phyloP scores from a whole-genome alignment of 305 asterid species.

The Fraxinus ornus region DNA sequence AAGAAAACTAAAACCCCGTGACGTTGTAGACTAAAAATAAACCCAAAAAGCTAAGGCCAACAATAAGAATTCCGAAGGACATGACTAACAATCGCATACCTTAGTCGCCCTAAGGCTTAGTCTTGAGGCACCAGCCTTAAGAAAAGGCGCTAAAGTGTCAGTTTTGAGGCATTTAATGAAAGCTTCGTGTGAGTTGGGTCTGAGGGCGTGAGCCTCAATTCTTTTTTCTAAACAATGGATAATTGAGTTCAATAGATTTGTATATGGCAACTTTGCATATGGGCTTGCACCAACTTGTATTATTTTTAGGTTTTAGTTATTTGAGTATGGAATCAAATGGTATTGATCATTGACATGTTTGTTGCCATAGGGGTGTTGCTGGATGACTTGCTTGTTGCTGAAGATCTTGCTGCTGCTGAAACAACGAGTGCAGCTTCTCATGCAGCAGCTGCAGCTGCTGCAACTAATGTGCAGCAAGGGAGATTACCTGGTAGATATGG shows the following conservation, averaged over 20 bases:
- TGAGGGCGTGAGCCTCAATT: background rate
- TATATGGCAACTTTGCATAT: background rate
- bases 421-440: conserved; percentile 90
- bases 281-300: background rate
- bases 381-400: conserved; percentile 95
- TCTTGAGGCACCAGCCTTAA: background rate
- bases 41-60: background rate
- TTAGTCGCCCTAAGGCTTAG: background rate
- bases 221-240: background rate
- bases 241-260: background rate
- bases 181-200: background rate
- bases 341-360: conserved; percentile 21
- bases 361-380: conserved; percentile 69
- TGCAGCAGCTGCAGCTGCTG: conserved; percentile 93
- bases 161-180: background rate
- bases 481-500: conserved; percentile 73
- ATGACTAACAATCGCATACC: background rate
- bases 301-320: background rate
- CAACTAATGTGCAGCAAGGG: conserved; percentile 59
- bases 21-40: background rate
- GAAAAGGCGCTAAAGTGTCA: background rate
- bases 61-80: background rate
- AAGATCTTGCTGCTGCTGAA: conserved; percentile 96
- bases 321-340: conserved; percentile 7
- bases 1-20: background rate